phyloP scores from a whole-genome alignment of 768 basidiomycete genomes.

The Lactarius vividus region DNA sequence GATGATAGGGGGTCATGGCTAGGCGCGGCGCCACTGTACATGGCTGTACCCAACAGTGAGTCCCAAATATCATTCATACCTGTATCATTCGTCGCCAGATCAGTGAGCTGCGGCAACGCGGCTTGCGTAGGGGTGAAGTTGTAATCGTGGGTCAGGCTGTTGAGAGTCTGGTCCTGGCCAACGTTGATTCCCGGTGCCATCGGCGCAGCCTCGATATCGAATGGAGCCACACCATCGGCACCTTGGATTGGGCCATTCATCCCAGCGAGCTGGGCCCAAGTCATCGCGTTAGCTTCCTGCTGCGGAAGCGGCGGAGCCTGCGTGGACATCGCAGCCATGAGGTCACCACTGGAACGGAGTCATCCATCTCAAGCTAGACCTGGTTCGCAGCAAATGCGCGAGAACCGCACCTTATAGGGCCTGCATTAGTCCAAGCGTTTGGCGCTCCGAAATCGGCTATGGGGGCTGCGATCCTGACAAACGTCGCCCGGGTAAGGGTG shows the following conservation, averaged over 20 bases:
- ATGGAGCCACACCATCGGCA: constrained; percentile 14
- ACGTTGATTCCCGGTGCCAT: constrained; percentile 8
- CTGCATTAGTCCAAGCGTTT: not conserved
- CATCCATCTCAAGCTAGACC: not conserved
- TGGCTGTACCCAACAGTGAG: not conserved
- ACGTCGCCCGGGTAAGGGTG: not conserved
- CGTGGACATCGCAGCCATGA: not conserved
- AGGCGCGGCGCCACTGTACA: not conserved
- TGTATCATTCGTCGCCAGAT: not conserved
- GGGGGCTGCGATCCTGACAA: constrained; percentile 5
- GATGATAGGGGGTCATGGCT: constrained; percentile 10
- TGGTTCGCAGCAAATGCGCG: not conserved
- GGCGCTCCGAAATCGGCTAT: not conserved
- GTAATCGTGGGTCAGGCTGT: not conserved
- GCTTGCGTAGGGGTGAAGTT: not conserved
- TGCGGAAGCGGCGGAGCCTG: not conserved
- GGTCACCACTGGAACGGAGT: not conserved
- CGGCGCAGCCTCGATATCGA: not conserved
- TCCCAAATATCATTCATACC: not conserved
- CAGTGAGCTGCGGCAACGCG: not conserved
- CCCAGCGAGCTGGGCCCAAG: not conserved
- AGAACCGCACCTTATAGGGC: constrained; percentile 13
- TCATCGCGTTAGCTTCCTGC: not conserved
- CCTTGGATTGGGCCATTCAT: not conserved
- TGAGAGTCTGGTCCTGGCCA: not conserved